These are phyloP conservation scores for Phoenix roebelenii DNA, from an alignment of 176 grass and related monocot species.

Conservation along the genomic window DNA sequence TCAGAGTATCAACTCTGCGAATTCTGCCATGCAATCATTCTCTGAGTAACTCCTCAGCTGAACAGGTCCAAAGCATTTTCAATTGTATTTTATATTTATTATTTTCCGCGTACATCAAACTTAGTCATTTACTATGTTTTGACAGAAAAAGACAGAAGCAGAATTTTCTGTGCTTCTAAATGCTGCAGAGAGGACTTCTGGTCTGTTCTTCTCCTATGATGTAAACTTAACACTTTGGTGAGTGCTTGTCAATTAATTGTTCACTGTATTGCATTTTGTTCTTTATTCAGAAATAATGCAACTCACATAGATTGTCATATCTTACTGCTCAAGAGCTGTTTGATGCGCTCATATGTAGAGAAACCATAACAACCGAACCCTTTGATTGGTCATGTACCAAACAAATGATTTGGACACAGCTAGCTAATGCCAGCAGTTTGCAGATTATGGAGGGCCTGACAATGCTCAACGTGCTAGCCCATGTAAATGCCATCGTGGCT, in stretches of 20 bases:
- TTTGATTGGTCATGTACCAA: too few species aligned
- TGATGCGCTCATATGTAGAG: too few species aligned
- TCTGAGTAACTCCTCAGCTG: constrained; percentile 36
- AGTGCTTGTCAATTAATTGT: constrained; percentile 12
- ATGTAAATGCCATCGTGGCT: too few species aligned
- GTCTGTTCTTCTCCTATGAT: constrained; percentile 92
- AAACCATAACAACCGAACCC: too few species aligned
- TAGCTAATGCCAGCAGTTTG: too few species aligned
- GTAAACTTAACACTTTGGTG: constrained; percentile 86
- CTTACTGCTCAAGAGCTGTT: too few species aligned
- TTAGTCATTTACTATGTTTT: constrained; percentile 18
- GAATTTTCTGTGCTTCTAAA: constrained; percentile 61
- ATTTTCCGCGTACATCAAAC: not conserved
- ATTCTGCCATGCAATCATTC: constrained; percentile 76
- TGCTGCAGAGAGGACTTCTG: constrained; percentile 61
- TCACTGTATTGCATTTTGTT: not conserved
- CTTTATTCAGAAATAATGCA: too few species aligned
- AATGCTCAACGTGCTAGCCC: too few species aligned
- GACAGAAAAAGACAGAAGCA: constrained; percentile 83
- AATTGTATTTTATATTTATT: constrained; percentile 1
- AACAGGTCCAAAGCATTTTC: constrained; percentile 47
- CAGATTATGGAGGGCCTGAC: too few species aligned
- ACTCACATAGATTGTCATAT: too few species aligned
- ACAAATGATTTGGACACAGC: too few species aligned
- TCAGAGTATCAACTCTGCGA: constrained; percentile 77